A percentile compares a stretch with the other conserved stretches of the same genome.
Conservation (phyloP, 345 rosid species). For the Gossypioides kirkii region DNA sequence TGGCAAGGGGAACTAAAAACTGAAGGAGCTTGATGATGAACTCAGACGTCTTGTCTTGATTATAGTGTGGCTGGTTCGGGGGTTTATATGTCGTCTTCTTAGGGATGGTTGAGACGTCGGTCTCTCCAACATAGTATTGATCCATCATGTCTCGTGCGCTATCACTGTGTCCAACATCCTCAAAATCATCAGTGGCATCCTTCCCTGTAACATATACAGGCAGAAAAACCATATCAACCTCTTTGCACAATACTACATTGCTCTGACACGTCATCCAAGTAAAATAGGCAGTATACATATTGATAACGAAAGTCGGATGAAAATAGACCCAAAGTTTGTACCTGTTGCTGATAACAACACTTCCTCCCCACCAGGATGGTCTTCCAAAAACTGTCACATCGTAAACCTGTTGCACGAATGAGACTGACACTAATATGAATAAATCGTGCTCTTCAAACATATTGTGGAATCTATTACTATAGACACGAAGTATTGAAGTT, state of each 20-base stretch:
- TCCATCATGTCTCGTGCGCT: constrained; percentile 59
- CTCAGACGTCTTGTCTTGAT: constrained; percentile 80
- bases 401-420: constrained; percentile 31
- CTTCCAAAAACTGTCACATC: constrained; percentile 52
- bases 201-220: constrained; percentile 36
- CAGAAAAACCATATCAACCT: background rate
- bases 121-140: constrained; percentile 55
- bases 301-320: background rate
- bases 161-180: constrained; percentile 65
- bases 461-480: background rate
- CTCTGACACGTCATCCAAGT: background rate
- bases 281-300: background rate
- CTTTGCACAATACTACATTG: background rate
- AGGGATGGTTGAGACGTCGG: constrained; percentile 59
- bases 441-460: background rate
- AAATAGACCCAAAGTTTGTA: constrained; percentile 3
- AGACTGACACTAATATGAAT: background rate
- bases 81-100: constrained; percentile 46
- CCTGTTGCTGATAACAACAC: constrained; percentile 50
- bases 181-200: constrained; percentile 74
- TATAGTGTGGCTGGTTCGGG: constrained; percentile 67
- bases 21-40: constrained; percentile 75
- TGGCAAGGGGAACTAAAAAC: constrained; percentile 68
- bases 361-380: constrained; percentile 58
- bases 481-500: background rate